Conservation (phyloP, 176 grass and related monocot species). For the bread wheat (Triticum aestivum) region IWGSC_CS_RefSeq_v2.1 NC_057813.1:21386501-21387000, state of each 20-base stretch:
- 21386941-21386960: too few relatives aligned
- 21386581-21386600: not conserved
- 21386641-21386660: conserved; percentile 31
- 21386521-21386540: conserved; percentile 30
- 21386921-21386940: too few relatives aligned
- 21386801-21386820: not conserved
- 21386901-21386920: too few relatives aligned
- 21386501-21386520: not conserved
- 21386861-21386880: not conserved
- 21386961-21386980: too few relatives aligned
- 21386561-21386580: not conserved
- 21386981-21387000: not conserved
- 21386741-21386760: not conserved
- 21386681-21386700: conserved; percentile 43
- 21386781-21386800: too few relatives aligned
- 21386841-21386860: conserved; percentile 26
- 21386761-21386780: too few relatives aligned
- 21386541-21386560: not conserved
- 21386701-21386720: conserved; percentile 38
- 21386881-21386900: too few relatives aligned
- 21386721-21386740: conserved; percentile 37
- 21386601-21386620: too few relatives aligned
- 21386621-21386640: not conserved
- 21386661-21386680: conserved; percentile 29
- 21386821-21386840: not conserved